Base-by-base conservation (phyloP, 345 rosid genomes). In the Reutealis trisperma region DNA sequence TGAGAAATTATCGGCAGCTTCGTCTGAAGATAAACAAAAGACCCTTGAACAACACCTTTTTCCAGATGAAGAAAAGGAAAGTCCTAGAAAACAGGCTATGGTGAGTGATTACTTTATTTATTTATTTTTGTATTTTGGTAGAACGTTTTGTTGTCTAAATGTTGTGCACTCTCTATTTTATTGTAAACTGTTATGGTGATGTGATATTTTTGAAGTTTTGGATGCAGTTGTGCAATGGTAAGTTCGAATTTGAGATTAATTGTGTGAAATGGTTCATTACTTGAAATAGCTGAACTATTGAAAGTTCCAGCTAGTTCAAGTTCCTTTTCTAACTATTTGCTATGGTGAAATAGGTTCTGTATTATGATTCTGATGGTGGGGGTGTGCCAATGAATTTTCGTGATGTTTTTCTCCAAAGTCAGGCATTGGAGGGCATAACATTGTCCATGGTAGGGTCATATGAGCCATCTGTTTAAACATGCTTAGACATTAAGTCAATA, bases 361-460 rank as follows among this genome's bases (percentile, higher is more conserved):
- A 96, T 83, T 96, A 89, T 63, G 99, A 96, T 82, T 72, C 89
- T 62, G 98, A 92, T 76, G 79, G 87, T 73, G 96, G 93, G 61
- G 97, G 96, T 52, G 90, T 85, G 70, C 98, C 96, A 25, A 83
- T 96, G 85, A 92, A 83, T 67, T 96, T 96, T 76, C 93, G 91
- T 49, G 94, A 93, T 82, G 94, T 96, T 83, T 96, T 96, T 74
- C 94, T 96, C 67, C 97, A 82, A 80, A 96, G 99, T 83, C 99
- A 96, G 83, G 98, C 99, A 75, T 84, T 96, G 82, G 99, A 96
- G 85, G 94, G 92, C 79, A 90, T 96, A 74, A 85, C 86, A 15
- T 73, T 93, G 79, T 91, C 98, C 67, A 92, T 91, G 98, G 99
- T 93, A 87, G 30, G 83, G 72, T 80, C 69, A 80, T 73, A 12